Evolutionary conservation across 1,284 basidiomycete genomes (phyloP), one percentile per base, ranked within the genome.

Genomic region (Rhodotorula sp.): DNA sequence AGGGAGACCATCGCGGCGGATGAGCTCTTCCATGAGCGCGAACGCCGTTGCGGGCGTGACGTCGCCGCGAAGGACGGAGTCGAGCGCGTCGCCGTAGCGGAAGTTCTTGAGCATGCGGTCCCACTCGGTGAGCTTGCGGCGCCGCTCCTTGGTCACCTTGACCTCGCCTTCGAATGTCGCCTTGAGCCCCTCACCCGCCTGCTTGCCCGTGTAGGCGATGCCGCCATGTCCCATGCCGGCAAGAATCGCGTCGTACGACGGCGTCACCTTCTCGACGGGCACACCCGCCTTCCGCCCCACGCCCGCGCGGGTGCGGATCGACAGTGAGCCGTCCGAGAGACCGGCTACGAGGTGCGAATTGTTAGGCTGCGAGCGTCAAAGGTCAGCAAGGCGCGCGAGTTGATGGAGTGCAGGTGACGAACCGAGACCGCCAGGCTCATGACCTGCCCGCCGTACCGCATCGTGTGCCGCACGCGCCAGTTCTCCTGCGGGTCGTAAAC

Each of bases 381-480:
- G 13, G 19, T 44, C 15, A 36, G 53, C 17, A 4, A 1, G 37
- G 12, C 8, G 13, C 9, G 36, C 2, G 25, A 56, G 34, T 12
- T 1, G 29, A 13, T 9, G 27, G 39, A 64, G 37, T 4, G 67
- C 37, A 2, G 15, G n/a, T 54, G 25, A 84, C 88, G 80, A 79
- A 92, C 92, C 71, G 91, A 98, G 71, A 92, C 85, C n/a, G 93
- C 94, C 58, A 99, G 84, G 79, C 89, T 93, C 10, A 99, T 85
- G 7, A 99, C 84, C 1, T 95, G 94, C 2, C 94, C 92, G 6
- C 95, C 92, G 81, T 99, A 99, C 55, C 96, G 90, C 94, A 99
- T 99, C 1, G 97, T 98, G 81, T 99, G 97, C 17, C 96, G 90
- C 41, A 99, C 97, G 78, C 91, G 91, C 85, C 95, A 96, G 51